Base-by-base conservation (phyloP, 1,284 basidiomycete genomes). In the Cutaneotrichosporon arboriforme region DNA sequence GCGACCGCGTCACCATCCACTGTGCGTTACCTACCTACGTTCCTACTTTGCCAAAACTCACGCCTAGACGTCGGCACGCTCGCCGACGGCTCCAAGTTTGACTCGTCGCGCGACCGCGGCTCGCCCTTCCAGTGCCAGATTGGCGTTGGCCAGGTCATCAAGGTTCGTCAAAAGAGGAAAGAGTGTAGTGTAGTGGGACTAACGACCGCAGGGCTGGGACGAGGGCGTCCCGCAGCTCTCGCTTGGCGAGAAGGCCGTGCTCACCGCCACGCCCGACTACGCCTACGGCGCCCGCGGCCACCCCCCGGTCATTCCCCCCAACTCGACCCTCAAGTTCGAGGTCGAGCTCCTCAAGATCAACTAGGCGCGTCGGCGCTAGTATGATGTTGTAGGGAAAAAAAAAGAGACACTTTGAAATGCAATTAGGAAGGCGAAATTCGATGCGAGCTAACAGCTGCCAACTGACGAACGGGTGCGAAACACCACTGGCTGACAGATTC, bases 171-270 rank as follows among this genome's bases (percentile, higher is more conserved):
- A n/a, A n/a, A n/a, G n/a, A n/a, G n/a, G n/a, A n/a, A n/a, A n/a
- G n/a, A n/a, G n/a, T n/a, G n/a, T n/a, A n/a, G n/a, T n/a, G n/a
- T n/a, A 9, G 12, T 5, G 15, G 17, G 49, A 64, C 51, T 64
- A 62, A 55, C 64, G 63, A 63, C 52, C n/a, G n/a, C 63, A 67
- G 58, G 90, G 89, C 39, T 93, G 90, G 90, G 89, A 93, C 69
- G 88, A 91, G 76, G 88, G 89, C 54, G 85, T 90, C 31, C 81
- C 80, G 15, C 80, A 87, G 76, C 75, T 90, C 61, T 89, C 88
- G 21, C 42, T 89, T 37, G 87, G 87, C 58, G 72, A 87, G 75
- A 90, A 86, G 76, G 90, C 89, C 38, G 68, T 75, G 46, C 74
- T 92, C 47, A 86, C 77, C 63, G 69, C 65, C 55, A 68, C 69